These are phyloP conservation scores for Pyricularia sp. DNA, from an alignment of 2,329 filamentous ascomycete genomes.

Conservation along the genomic window DNA sequence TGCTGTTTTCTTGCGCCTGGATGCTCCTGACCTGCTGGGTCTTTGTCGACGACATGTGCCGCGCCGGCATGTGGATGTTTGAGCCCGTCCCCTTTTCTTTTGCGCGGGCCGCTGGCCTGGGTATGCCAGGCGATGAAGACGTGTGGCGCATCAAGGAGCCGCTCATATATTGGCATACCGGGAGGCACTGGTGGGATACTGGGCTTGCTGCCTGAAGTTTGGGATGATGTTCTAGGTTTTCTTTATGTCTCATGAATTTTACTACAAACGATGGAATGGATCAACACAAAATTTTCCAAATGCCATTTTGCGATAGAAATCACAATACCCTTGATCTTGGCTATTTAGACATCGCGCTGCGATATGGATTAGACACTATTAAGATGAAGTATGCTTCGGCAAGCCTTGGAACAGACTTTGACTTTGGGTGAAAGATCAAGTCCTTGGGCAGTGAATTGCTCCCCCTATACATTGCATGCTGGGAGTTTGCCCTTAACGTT, in stretches of 20 bases:
- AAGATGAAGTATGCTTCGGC: neutral
- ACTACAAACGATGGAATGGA: no score
- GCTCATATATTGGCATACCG: conserved; percentile 45
- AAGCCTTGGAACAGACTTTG: neutral
- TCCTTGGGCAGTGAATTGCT: no score
- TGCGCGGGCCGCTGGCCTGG: conserved; percentile 46
- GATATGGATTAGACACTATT: neutral
- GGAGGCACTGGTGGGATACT: conserved; percentile 51
- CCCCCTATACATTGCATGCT: neutral
- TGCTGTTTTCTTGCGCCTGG: conserved; percentile 56
- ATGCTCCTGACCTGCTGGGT: conserved; percentile 54
- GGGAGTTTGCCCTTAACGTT: conserved; percentile 7
- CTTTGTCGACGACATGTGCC: conserved; percentile 69
- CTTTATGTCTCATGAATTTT: no score
- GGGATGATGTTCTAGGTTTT: neutral
- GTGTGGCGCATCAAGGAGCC: conserved; percentile 60
- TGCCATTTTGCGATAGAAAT: neutral
- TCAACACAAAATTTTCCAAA: neutral
- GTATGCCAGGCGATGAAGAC: conserved; percentile 44
- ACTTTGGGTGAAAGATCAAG: neutral
- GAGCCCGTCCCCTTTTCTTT: conserved; percentile 74
- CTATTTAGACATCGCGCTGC: neutral
- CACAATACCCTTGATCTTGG: neutral
- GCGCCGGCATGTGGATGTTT: conserved; percentile 66
- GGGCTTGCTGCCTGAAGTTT: conserved; percentile 14